Conservation (phyloP, 345 rosid species). For the Linum usitatissimum region DNA sequence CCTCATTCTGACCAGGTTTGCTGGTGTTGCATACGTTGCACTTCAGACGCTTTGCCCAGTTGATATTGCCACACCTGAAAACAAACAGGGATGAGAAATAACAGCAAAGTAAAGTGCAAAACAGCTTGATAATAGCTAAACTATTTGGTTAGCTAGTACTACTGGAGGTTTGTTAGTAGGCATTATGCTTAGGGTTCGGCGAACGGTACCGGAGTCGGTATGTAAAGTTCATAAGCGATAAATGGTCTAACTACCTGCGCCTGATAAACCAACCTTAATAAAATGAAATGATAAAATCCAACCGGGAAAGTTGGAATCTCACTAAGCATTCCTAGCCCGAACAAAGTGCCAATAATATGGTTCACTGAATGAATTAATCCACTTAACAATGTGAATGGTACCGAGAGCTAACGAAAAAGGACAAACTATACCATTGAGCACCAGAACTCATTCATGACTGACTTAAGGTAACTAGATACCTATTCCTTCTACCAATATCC, state of each 20-base stretch:
- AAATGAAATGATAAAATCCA: neutral
- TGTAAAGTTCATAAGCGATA: too few species aligned
- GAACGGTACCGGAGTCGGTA: too few species aligned
- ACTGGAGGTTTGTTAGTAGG: neutral
- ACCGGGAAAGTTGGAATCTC: neutral
- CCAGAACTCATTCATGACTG: too few species aligned
- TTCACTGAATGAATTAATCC: neutral
- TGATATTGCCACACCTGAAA: constrained; percentile 88
- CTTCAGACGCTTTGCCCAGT: constrained; percentile 93
- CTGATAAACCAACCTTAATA: neutral
- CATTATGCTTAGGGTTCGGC: neutral
- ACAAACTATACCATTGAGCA: too few species aligned
- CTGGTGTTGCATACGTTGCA: constrained; percentile 97
- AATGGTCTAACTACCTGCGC: neutral
- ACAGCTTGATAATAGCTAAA: neutral
- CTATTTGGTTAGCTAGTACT: too few species aligned
- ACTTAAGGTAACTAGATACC: too few species aligned
- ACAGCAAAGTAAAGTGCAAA: neutral
- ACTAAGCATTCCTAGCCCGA: neutral
- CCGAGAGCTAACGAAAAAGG: neutral
- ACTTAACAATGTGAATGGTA: neutral
- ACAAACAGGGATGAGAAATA: neutral
- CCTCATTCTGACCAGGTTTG: constrained; percentile 90
- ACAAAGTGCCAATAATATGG: neutral
- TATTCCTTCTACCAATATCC: too few species aligned